A percentile compares a stretch with the other conserved stretches of the same genome.
phyloP scores from a whole-genome alignment of 75 land plant genomes.

The Cryptomeria japonica region DNA sequence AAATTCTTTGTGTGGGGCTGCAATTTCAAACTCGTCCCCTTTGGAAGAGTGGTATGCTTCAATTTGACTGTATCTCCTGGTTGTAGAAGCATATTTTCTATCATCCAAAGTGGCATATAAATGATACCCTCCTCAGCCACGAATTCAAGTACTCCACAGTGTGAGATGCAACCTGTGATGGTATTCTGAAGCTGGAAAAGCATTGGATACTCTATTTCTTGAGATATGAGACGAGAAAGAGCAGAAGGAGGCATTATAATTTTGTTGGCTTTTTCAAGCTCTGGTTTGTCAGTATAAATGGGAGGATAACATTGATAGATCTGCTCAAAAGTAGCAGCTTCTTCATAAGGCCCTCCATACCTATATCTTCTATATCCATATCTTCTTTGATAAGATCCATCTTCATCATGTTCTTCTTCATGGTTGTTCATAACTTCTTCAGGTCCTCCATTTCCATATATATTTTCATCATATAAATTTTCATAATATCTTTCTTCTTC shows the following conservation, averaged over 20 bases:
- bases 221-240: neutral
- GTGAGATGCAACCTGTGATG: neutral
- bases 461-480: no score
- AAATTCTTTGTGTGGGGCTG: no score
- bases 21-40: no score
- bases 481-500: no score
- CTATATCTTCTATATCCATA: no score
- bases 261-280: neutral
- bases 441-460: no score
- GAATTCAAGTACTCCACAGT: neutral
- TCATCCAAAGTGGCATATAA: slow-evolving; percentile 11
- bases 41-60: slow-evolving; percentile 19
- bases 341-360: no score
- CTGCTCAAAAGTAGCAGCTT: neutral
- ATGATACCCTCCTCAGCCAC: neutral
- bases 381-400: no score
- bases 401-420: no score
- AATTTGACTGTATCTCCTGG: slow-evolving; percentile 24
- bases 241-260: slow-evolving; percentile 11
- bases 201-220: neutral
- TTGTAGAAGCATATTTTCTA: slow-evolving; percentile 20
- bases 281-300: neutral
- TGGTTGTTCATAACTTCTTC: no score
- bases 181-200: neutral
- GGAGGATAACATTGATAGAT: neutral